Evolutionary conservation across 1,284 basidiomycete species (phyloP), one percentile per base, ranked within the genome.

Genomic region (Takashimella tepidaria): DNA sequence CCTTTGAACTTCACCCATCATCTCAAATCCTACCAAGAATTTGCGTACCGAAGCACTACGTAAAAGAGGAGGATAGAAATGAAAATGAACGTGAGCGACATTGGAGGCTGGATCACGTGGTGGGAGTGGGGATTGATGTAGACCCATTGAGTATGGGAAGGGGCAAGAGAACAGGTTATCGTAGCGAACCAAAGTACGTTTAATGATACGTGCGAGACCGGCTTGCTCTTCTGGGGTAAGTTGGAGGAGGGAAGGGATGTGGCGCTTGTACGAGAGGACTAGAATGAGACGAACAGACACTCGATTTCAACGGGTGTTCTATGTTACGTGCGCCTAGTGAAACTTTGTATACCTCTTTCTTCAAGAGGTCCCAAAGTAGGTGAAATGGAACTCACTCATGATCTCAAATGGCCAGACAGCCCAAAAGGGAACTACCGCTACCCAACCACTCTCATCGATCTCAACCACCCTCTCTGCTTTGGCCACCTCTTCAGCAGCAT

Each of bases 91-190:
- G 69, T 96, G 91, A 0, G 89, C 86, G 19, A 86, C 66, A 45
- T 71, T 62, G 8, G 41, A 26, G 5, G 57, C 59, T 2, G 59
- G 50, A n/a, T 54, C 10, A 3, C 44, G 12, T 2, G 60, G 55
- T 1, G 85, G 83, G 2, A 83, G 73, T 1, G 89, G 88, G 3
- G 83, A 81, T 73, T 89, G 93, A 74, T 88, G 91, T 45, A 97
- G 81, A 41, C 92, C 92, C 91, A 97, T 95, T n/a, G 89, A 92
- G 72, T 97, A 97, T 0, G 92, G 87, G 76, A 97, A 97, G 0
- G 89, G 88, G 69, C 88, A 79, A 50, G 26, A 22, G 74, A 90
- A 89, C 24, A 93, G 77, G 69, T 92, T 92, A 72, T 93, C 91
- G 67, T 91, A 92, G 55, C 85, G 82, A 53, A 83, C 82, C 3